Base-by-base conservation (phyloP, 768 basidiomycete species). In the Suillus alpinus region DNA sequence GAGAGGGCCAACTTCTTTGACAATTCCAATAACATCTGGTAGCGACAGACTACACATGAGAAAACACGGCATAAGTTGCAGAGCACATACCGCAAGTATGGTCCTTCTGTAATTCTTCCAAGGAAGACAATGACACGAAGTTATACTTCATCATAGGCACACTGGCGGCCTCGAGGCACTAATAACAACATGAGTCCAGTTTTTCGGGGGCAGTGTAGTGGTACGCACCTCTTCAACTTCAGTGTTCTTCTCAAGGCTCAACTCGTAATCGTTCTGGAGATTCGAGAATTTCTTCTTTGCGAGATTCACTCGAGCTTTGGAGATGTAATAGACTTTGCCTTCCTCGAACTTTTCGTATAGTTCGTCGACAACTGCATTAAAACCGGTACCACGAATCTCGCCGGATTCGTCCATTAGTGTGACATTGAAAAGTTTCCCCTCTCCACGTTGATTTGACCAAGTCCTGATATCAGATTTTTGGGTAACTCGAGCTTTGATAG, bases 201-300 rank as follows among this genome's bases (percentile, higher is more conserved):
- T 58, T 47, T 32, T 20, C 39, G 44, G 9, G 34, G 23, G 13
- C 9, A 44, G 7, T 44, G 31, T 47, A 4, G 59, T 65, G 62
- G 23, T 50, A 66, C 81, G 46, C 59, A 92, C 92, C 80, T 94
- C 92, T 70, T 92, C 89, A 23, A 98, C 80, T 62, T 92, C 91
- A 0, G 94, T 94, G 59, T 84, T 81, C 63, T 83, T 85, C 64
- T 95, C 93, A n/a, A 99, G 80, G 55, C 78, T 81, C 64, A 99
- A 84, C 72, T 98, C 95, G 68, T 98, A 98, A 69, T 98, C 95
- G 70, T 95, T 97, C 63, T 81, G 77, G 55, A 96, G 75, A 69
- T 92, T 94, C 37, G 85, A 90, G 74, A 96, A 99, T 75, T 97
- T 95, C 77, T 95, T 98, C 79, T 97, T 98, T 36, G 95, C 96